Evolutionary conservation across 2,329 filamentous ascomycete species (phyloP), one percentile per base, ranked within the genome.

Genomic region (Aspergillus japonicus): DNA sequence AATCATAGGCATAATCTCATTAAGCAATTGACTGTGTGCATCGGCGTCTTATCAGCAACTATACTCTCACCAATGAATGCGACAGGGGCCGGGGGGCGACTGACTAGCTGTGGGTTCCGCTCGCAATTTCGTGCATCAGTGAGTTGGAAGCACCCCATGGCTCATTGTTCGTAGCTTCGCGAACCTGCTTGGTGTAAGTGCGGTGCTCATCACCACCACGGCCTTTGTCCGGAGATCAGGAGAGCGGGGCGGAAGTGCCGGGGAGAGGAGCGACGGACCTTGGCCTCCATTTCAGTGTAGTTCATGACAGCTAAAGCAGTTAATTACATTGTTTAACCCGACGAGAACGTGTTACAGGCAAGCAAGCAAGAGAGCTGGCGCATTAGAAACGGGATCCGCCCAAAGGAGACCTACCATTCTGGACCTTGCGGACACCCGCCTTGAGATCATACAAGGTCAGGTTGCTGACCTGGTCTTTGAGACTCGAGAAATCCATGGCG

Each of bases 1-100:
- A 73, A 99, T 96, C 92, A 99, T 95, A 66, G 95, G 95, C 95
- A 99, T 99, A 75, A 99, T 98, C 78, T 99, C 95, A 78, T 98
- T 98, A 59, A 99, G 87, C 55, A 93, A 87, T 87, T 96, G 92
- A 76, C 94, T 97, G 73, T 16, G 50, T 35, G 59, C 56, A 23
- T 16, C n/a, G 42, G 62, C 23, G 64, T 57, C 24, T 57, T 29
- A 56, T 68, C 58, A 62, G 64, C 57, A 59, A 60, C 44, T 51
- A 23, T 44, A 23, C 10, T 14, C 44, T 56, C n/a, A 47, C 11
- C 33, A 44, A 10, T 7, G 23, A 19, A 57, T 59, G 54, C 61
- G 61, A 61, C 60, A 52, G 54, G 12, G 47, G 23, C 19, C 8
- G 14, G 33, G 44, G 53, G 50, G 58, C 19, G 31, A 80, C 91